These are phyloP conservation scores for Fereydounia khargensis DNA, from an alignment of 1,284 basidiomycete genomes.

Conservation along the genomic window DNA sequence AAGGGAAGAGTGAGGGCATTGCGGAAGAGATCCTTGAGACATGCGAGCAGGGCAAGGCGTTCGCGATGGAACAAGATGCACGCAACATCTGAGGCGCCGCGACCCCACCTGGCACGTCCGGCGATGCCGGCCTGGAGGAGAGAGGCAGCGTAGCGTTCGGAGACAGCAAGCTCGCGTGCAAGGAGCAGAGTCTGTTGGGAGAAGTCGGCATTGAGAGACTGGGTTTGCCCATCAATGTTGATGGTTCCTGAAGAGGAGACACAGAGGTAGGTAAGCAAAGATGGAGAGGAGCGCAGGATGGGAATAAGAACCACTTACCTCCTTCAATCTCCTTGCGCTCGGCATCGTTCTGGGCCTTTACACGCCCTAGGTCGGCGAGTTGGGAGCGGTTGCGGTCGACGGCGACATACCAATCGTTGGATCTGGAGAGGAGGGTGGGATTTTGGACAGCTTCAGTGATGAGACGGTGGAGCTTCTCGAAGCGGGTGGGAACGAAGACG, in stretches of 20 bases:
- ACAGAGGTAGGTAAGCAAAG: background rate
- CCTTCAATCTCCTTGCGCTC: constrained; percentile 52
- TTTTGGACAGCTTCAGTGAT: constrained; percentile 36
- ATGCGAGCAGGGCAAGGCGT: constrained; percentile 45
- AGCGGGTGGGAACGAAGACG: constrained; percentile 47
- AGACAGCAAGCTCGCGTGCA: constrained; percentile 42
- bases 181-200: constrained; percentile 49
- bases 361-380: constrained; percentile 43
- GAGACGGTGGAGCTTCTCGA: constrained; percentile 44
- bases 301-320: constrained; percentile 18
- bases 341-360: constrained; percentile 33
- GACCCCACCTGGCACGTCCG: constrained; percentile 43
- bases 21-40: constrained; percentile 44
- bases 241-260: constrained; percentile 33
- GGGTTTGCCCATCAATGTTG: constrained; percentile 41
- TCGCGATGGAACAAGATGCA: constrained; percentile 52
- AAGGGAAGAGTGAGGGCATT: constrained; percentile 46
- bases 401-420: constrained; percentile 51
- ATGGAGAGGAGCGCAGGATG: background rate
- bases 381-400: constrained; percentile 45
- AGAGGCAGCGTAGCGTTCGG: constrained; percentile 53
- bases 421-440: constrained; percentile 29
- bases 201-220: constrained; percentile 51
- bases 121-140: constrained; percentile 51
- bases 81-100: constrained; percentile 47